Evolutionary conservation across 2,329 filamentous ascomycete species (phyloP), one percentile per base, ranked within the genome.

Genomic region (Cladosporium colombiae): DNA sequence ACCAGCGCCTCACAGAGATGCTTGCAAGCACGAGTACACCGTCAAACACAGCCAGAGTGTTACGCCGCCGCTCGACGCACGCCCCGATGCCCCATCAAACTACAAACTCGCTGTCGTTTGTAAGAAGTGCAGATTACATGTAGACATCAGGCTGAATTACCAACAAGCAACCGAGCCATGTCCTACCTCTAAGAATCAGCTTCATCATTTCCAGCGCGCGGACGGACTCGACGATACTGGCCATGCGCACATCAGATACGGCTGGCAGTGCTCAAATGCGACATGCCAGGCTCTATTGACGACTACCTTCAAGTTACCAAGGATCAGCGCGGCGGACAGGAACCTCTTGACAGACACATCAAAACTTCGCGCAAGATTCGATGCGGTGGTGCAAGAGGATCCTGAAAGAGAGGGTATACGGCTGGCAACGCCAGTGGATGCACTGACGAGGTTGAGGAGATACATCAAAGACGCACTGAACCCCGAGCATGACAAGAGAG

Each of bases 81-180:
- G 76, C 35, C 74, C 78, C 40, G 74, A 77, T 66, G 69, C 69
- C 35, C 67, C 74, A 7, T 81, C 82, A 2, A 73, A 81, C 56
- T 87, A 85, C 73, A 86, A 83, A 69, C 80, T 89, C 31, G 84
- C 88, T 18, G 82, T 87, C 3, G 82, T 87, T 69, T 91, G 89
- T 76, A 77, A 81, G 65, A 81, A 80, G 66, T 91, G 89, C 74
- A 84, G 86, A 61, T 82, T 82, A 72, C 88, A 91, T 76, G 78
- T 90, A 52, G 82, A 87, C 69, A 74, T 91, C 25, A 78, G 78
- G 13, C 81, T 89, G 37, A 81, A 84, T 66, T 86, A 85, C 69
- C 79, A 78, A 29, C 71, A 72, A 14, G 74, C 79, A n/a, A 75
- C 67, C 27, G 72, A 73, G 33, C 77, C 81, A 6, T 86, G 83